Percentiles rank a stretch among this genome's conserved stretches.
These are phyloP conservation scores for Paraphoma chrysanthemicola DNA, from an alignment of 2,329 filamentous ascomycete genomes.

Conservation along the genomic window DNA sequence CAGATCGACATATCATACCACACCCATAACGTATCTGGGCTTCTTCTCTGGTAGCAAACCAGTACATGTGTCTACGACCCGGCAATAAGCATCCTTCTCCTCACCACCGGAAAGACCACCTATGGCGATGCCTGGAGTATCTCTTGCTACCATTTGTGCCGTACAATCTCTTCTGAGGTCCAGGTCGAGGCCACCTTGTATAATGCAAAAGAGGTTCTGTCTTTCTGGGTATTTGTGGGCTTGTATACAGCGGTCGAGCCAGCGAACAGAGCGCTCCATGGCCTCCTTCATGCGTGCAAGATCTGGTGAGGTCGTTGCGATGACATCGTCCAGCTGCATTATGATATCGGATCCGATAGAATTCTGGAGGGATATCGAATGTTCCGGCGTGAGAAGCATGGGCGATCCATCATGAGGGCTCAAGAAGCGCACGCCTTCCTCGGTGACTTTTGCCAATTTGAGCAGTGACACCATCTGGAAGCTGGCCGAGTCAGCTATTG, in stretches of 20 bases:
- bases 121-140: conserved; percentile 96
- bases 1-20: conserved; percentile 57
- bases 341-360: conserved; percentile 98
- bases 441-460: conserved; percentile 90
- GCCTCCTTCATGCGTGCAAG: conserved; percentile 86
- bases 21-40: conserved; percentile 99
- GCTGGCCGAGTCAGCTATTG: conserved; percentile 58
- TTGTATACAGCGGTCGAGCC: conserved; percentile 93
- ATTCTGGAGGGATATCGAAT: conserved; percentile 95
- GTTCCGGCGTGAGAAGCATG: conserved; percentile 96
- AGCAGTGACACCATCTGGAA: conserved; percentile 99
- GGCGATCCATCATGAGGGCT: conserved; percentile 93
- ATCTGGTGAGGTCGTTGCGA: conserved; percentile 94
- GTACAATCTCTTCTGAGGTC: conserved; percentile 86
- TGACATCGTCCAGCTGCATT: conserved; percentile 98
- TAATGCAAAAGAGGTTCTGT: conserved; percentile 98
- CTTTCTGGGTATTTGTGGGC: conserved; percentile 82
- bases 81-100: conserved; percentile 90
- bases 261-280: conserved; percentile 92
- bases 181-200: conserved; percentile 91
- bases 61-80: conserved; percentile 88
- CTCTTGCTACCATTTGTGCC: conserved; percentile 81
- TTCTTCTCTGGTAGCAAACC: conserved; percentile 84
- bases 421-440: conserved; percentile 94
- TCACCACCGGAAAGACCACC: conserved; percentile 94